Conservation (phyloP, 176 grass and related monocot genomes). For the Bothriochloa decipiens region DNA sequence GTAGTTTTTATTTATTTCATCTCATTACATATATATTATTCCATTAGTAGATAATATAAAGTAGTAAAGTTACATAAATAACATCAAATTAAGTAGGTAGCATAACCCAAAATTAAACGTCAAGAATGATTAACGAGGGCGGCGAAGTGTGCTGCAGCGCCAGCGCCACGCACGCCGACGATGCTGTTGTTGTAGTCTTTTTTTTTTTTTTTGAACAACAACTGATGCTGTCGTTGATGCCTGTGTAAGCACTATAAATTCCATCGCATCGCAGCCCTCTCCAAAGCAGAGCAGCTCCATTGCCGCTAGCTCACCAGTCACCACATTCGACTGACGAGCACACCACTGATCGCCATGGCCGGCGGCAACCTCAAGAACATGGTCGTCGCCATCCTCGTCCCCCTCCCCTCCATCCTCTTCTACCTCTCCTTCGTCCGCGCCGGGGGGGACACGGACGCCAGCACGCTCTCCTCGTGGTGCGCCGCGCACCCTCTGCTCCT, state of each 20-base stretch:
- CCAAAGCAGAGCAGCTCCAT: not conserved
- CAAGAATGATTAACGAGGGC: too few species aligned
- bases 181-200: too few species aligned
- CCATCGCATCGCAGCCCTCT: not conserved
- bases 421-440: slow-evolving; percentile 65
- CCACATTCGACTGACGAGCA: not conserved
- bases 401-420: slow-evolving; percentile 88
- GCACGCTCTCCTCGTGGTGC: slow-evolving; percentile 60
- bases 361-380: slow-evolving; percentile 66
- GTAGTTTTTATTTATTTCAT: too few species aligned
- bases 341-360: slow-evolving; percentile 39
- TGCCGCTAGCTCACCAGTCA: not conserved
- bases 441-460: not conserved
- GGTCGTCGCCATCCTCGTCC: slow-evolving; percentile 62
- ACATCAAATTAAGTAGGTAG: too few species aligned
- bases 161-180: too few species aligned
- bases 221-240: too few species aligned
- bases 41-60: too few species aligned
- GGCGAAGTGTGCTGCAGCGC: too few species aligned
- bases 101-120: too few species aligned
- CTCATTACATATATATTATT: too few species aligned
- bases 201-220: too few species aligned
- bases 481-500: slow-evolving; percentile 74
- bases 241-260: slow-evolving; percentile 3
- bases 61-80: too few species aligned